These are phyloP conservation scores for Crucibulum laeve DNA, from an alignment of 768 basidiomycete species.

Conservation along the genomic window DNA sequence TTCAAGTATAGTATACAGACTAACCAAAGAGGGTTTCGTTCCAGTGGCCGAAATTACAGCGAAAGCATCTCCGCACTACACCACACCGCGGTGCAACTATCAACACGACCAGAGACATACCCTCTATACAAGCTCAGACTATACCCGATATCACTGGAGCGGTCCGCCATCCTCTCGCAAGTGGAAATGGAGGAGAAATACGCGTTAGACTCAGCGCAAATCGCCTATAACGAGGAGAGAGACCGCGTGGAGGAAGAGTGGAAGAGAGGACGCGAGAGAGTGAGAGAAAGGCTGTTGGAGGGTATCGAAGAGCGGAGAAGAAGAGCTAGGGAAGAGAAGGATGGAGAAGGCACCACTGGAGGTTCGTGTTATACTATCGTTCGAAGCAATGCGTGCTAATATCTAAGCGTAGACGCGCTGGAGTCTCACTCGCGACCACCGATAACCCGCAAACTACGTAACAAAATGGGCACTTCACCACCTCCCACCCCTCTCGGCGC, in stretches of 20 bases:
- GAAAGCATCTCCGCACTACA: constrained; percentile 63
- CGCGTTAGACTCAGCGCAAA: constrained; percentile 60
- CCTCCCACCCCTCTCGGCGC: constrained; percentile 66
- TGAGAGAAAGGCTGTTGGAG: constrained; percentile 74
- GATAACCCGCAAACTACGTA: constrained; percentile 80
- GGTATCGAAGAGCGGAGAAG: constrained; percentile 80
- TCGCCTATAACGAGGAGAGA: constrained; percentile 74
- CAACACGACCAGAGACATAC: constrained; percentile 63
- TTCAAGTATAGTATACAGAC: constrained; percentile 5
- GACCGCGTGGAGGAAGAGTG: constrained; percentile 81
- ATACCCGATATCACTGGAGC: constrained; percentile 70
- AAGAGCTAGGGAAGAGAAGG: constrained; percentile 82
- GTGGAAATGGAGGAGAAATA: constrained; percentile 65
- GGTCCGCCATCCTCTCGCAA: constrained; percentile 69
- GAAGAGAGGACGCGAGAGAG: constrained; percentile 67
- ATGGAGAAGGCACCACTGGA: constrained; percentile 77
- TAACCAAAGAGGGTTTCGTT: constrained; percentile 3
- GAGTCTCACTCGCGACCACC: constrained; percentile 77
- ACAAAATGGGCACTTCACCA: constrained; percentile 75
- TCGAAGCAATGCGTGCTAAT: constrained; percentile 5
- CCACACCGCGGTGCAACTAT: constrained; percentile 53
- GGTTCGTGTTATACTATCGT: constrained; percentile 34
- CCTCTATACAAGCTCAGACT: constrained; percentile 67
- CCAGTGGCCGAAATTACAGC: constrained; percentile 55
- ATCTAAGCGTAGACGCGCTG: constrained; percentile 50